Conservation (phyloP, 2,329 filamentous ascomycete species). For the Ophiostoma australiae region DNA sequence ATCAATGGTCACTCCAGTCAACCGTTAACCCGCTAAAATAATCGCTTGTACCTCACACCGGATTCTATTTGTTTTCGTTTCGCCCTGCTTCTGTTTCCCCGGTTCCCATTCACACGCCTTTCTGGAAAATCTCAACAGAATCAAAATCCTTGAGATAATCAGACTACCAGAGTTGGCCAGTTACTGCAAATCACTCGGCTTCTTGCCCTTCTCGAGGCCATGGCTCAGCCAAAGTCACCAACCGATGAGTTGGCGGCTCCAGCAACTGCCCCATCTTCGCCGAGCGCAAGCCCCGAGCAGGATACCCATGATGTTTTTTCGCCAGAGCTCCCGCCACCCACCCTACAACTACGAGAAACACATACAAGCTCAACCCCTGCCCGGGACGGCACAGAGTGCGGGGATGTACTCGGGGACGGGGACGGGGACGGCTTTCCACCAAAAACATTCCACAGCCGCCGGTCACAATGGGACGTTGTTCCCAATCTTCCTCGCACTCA, state of each 20-base stretch:
- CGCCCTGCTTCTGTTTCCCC: no score
- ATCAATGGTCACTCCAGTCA: neutral
- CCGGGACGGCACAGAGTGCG: neutral
- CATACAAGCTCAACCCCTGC: neutral
- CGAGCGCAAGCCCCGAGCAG: constrained; percentile 17
- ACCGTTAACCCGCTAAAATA: neutral
- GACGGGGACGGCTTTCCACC: constrained; percentile 9
- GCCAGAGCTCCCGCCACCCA: neutral
- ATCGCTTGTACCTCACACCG: neutral
- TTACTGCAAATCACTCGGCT: neutral
- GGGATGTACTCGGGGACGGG: constrained; percentile 2
- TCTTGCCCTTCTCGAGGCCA: neutral
- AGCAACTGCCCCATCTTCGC: constrained; percentile 26
- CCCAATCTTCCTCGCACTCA: constrained; percentile 70
- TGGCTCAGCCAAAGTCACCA: constrained; percentile 22
- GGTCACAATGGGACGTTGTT: constrained; percentile 58
- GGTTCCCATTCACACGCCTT: neutral
- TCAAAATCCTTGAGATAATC: neutral
- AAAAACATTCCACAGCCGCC: constrained; percentile 33
- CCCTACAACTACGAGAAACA: neutral
- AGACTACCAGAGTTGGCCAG: neutral
- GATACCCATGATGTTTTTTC: neutral
- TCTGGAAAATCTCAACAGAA: neutral
- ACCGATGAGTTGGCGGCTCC: constrained; percentile 23
- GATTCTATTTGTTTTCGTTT: neutral